Evolutionary conservation across 106 monocot genomes (phyloP), one percentile per base, ranked within the genome.

Genomic region (Allium fistulosum): DNA sequence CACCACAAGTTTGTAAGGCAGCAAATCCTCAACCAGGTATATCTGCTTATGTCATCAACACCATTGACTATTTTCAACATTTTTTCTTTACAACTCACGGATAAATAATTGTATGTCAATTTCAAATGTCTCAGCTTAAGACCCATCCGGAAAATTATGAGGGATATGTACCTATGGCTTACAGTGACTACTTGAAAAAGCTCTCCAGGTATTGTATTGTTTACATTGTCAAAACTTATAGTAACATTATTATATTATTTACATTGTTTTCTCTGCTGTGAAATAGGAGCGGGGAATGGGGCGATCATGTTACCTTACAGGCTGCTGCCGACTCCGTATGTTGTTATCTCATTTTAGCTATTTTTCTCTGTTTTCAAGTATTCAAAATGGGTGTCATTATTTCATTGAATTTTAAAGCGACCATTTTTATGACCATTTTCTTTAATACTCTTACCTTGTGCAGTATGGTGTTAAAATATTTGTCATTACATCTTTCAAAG

Each of bases 151-250:
- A 92, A 46, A 77, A 85, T 49, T 99, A 99, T 51, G 92, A 90
- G 47, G 97, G 89, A 77, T 92, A 99, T 83, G 97, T 99, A 49
- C 97, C 97, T 6, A 93, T 99, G 97, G 77, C 82, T 27, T 99
- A 92, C 60, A 49, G 46, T 79, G 92, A 99, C 18, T 99, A 99
- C 71, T 75, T 99, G 77, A 75, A 74, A 48, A 99, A 92, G 71
- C 62, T 99, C 1, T 82, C 92, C 69, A 74, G 58, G 97, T 92
- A 80, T 58, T 75, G 13, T 61, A 37, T 58, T 47, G 60, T 69
- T 37, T 45, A 0, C 9, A 78, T 48, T 71, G 7, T 67, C 61
- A 37, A 11, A 22, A 10, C 28, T 71, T 71, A 17, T 13, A 7
- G 7, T 15, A 46, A 12, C 10, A 61, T 46, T 63, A 5, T 46